Percentiles rank a stretch among this genome's conserved stretches.
These are phyloP conservation scores for Karstenula rhodostoma DNA, from an alignment of 2,329 filamentous ascomycete genomes.

Conservation along the genomic window DNA sequence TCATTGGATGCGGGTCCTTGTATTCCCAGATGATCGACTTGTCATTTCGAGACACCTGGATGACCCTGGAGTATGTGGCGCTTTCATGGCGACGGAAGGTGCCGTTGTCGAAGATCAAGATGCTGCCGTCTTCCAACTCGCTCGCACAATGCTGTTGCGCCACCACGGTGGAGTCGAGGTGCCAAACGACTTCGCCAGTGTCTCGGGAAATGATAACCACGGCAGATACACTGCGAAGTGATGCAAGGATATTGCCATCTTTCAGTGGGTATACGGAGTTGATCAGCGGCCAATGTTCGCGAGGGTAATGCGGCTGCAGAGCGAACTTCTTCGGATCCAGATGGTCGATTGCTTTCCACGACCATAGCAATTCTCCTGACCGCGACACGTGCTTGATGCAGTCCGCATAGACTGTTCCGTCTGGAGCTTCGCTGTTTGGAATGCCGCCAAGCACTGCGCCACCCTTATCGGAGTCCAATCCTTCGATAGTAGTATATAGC, in stretches of 20 bases:
- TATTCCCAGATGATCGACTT: slow-evolving; percentile 57
- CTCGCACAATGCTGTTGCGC: slow-evolving; percentile 57
- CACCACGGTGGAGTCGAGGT: slow-evolving; percentile 50
- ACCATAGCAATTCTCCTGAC: slow-evolving; percentile 52
- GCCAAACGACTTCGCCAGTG: slow-evolving; percentile 55
- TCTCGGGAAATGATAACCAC: slow-evolving; percentile 54
- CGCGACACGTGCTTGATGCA: slow-evolving; percentile 55
- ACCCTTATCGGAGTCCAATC: slow-evolving; percentile 48
- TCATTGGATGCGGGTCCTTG: slow-evolving; percentile 49
- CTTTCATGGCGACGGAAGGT: slow-evolving; percentile 52
- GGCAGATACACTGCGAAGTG: slow-evolving; percentile 52
- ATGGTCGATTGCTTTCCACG: slow-evolving; percentile 55
- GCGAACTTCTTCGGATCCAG: slow-evolving; percentile 50
- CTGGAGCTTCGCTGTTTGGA: slow-evolving; percentile 49
- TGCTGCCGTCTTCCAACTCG: slow-evolving; percentile 53
- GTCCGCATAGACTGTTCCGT: slow-evolving; percentile 52
- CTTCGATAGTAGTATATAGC: slow-evolving; percentile 55
- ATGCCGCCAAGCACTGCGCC: slow-evolving; percentile 52
- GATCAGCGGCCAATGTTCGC: slow-evolving; percentile 57
- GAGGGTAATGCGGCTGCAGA: slow-evolving; percentile 52
- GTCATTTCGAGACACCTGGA: slow-evolving; percentile 50
- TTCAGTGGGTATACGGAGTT: slow-evolving; percentile 52
- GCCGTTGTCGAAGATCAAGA: slow-evolving; percentile 59
- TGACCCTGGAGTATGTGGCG: slow-evolving; percentile 54
- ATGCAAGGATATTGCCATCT: slow-evolving; percentile 55